These are phyloP conservation scores for Pelargonium myrrhifolium DNA, from an alignment of 441 rosid species.

Conservation along the genomic window DNA sequence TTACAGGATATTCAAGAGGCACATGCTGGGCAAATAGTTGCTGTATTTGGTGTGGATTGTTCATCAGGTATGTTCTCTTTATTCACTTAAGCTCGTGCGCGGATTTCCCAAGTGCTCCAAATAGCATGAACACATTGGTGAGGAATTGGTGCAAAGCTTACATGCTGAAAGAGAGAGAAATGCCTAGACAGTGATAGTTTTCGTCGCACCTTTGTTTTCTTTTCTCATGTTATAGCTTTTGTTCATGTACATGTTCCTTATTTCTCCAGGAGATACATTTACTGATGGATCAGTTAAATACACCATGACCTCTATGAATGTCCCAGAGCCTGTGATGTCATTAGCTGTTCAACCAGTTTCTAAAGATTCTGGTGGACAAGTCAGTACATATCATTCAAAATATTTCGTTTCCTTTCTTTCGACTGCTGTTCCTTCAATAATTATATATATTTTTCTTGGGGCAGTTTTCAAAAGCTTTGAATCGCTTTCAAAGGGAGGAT, in stretches of 20 bases:
- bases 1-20: conserved; percentile 94
- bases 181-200: background rate
- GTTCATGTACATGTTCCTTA: conserved; percentile 12
- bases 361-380: conserved; percentile 95
- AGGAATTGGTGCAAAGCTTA: background rate
- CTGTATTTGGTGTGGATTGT: conserved; percentile 96
- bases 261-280: conserved; percentile 76
- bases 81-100: background rate
- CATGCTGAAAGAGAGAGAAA: background rate
- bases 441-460: conserved; percentile 13
- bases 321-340: conserved; percentile 98
- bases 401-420: conserved; percentile 5
- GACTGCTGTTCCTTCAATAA: conserved; percentile 7
- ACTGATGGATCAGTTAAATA: conserved; percentile 88
- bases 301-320: conserved; percentile 99
- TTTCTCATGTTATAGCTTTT: conserved; percentile 9
- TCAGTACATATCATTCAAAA: conserved; percentile 27
- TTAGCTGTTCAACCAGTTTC: conserved; percentile 95
- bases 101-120: background rate
- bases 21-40: conserved; percentile 96
- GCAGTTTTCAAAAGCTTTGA: conserved; percentile 95
- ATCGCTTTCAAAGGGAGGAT: conserved; percentile 90
- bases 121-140: background rate
- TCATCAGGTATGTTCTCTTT: conserved; percentile 59
- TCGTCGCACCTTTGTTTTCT: background rate